phyloP scores from a whole-genome alignment of 2,329 filamentous ascomycete species.

The Talaromyces albobiverticillius region DNA sequence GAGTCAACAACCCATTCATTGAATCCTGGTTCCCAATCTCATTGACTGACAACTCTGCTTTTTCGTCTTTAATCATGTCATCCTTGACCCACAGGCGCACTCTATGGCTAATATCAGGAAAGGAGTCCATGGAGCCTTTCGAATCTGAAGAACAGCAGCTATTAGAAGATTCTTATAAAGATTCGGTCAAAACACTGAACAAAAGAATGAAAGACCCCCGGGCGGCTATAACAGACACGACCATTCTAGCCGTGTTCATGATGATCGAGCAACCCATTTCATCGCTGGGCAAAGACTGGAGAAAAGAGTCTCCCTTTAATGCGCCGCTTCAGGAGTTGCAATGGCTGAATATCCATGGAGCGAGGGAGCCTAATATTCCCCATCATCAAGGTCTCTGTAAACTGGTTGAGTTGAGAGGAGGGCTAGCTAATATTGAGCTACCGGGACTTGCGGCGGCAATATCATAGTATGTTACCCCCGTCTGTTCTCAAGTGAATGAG shows the following conservation, averaged over 20 bases:
- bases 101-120: constrained; percentile 26
- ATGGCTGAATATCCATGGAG: constrained; percentile 36
- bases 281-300: constrained; percentile 15
- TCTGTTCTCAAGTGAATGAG: neutral
- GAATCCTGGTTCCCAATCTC: constrained; percentile 29
- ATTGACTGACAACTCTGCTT: constrained; percentile 26
- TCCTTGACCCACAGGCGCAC: constrained; percentile 32
- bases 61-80: constrained; percentile 31
- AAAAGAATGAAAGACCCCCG: constrained; percentile 29
- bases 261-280: constrained; percentile 28
- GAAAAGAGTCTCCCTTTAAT: constrained; percentile 25
- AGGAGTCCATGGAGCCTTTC: constrained; percentile 21
- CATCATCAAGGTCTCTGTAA: constrained; percentile 34
- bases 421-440: constrained; percentile 33
- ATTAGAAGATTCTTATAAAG: constrained; percentile 27
- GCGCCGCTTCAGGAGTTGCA: constrained; percentile 34
- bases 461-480: constrained; percentile 31
- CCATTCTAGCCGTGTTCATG: constrained; percentile 35
- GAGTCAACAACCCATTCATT: constrained; percentile 2
- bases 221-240: constrained; percentile 32
- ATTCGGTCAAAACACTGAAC: constrained; percentile 36
- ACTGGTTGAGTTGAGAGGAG: constrained; percentile 35
- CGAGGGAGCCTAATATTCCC: constrained; percentile 31
- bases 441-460: constrained; percentile 36
- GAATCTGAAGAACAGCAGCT: constrained; percentile 22